Conservation (phyloP, 306 rosid species). For the Sphenostylis stenocarpa region DNA sequence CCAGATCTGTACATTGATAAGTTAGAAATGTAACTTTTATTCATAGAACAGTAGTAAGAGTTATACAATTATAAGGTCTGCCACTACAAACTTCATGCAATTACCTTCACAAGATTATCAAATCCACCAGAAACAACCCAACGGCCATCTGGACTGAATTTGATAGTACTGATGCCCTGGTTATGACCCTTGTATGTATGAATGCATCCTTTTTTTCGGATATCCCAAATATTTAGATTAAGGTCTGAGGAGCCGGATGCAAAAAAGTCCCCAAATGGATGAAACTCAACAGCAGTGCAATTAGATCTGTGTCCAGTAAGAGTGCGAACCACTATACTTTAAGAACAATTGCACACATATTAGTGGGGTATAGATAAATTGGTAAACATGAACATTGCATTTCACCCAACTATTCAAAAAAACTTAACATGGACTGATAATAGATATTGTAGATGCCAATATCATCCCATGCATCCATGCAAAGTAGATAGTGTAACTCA, state of each 20-base stretch:
- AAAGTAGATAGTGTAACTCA: conserved; percentile 10
- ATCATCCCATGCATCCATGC: neutral
- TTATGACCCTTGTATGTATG: conserved; percentile 97
- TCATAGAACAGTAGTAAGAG: conserved; percentile 2
- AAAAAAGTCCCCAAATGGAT: conserved; percentile 97
- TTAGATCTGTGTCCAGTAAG: conserved; percentile 89
- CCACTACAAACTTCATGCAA: conserved; percentile 11
- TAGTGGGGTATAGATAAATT: conserved; percentile 33
- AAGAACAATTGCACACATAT: conserved; percentile 56
- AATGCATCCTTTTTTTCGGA: conserved; percentile 90
- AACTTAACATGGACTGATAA: conserved; percentile 10
- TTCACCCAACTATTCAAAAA: neutral
- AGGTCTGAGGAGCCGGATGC: conserved; percentile 92
- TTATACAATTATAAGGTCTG: conserved; percentile 29
- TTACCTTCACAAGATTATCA: conserved; percentile 90
- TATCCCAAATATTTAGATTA: conserved; percentile 86
- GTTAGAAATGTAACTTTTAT: conserved; percentile 24
- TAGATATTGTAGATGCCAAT: conserved; percentile 20
- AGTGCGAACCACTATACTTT: conserved; percentile 99
- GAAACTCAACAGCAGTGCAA: conserved; percentile 89
- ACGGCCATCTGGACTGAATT: conserved; percentile 97
- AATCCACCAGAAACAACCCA: conserved; percentile 99
- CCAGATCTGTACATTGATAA: conserved; percentile 66
- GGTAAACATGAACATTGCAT: neutral
- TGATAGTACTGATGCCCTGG: conserved; percentile 82